Percentiles rank a stretch among this genome's conserved stretches.
Evolutionary conservation across 805 yeast species (phyloP).

Genomic region (Starmerella khaoyaiensis): DNA sequence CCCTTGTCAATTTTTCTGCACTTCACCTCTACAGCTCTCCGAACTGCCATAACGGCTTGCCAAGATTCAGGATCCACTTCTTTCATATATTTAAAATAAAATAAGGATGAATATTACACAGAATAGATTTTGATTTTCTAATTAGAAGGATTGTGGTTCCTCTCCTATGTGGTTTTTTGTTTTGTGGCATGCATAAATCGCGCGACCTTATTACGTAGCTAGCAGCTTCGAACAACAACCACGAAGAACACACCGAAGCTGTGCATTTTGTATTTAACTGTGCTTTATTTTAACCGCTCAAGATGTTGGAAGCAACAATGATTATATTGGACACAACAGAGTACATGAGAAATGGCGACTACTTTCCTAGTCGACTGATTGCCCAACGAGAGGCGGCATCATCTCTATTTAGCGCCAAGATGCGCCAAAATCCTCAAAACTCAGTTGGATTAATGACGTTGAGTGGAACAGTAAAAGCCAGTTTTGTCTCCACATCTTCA

Average conservation of each 20-base stretch:
- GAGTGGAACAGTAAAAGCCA: constrained; percentile 83
- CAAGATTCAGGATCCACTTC: too few relatives aligned
- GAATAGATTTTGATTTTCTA: too few relatives aligned
- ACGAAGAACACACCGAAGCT: too few relatives aligned
- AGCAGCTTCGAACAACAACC: too few relatives aligned
- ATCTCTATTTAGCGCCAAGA: constrained; percentile 70
- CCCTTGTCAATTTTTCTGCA: constrained; percentile 6
- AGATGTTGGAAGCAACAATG: constrained; percentile 81
- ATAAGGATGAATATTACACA: too few relatives aligned
- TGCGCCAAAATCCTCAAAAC: constrained; percentile 82
- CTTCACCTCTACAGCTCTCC: not conserved
- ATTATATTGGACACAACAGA: constrained; percentile 92
- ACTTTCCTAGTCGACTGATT: constrained; percentile 71
- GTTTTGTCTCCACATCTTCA: constrained; percentile 78
- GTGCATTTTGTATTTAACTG: too few relatives aligned
- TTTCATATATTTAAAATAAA: too few relatives aligned
- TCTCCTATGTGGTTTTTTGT: too few relatives aligned
- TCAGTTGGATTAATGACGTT: constrained; percentile 83
- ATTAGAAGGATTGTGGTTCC: too few relatives aligned
- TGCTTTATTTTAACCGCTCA: too few relatives aligned
- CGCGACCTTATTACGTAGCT: too few relatives aligned
- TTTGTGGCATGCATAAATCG: too few relatives aligned
- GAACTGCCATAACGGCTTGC: constrained; percentile 3
- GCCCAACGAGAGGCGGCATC: constrained; percentile 89
- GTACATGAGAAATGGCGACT: constrained; percentile 92